A percentile compares a stretch with the other conserved stretches of the same genome.
phyloP scores from a whole-genome alignment of 78 protist species.

The Creolimax fragrantissima region DNA sequence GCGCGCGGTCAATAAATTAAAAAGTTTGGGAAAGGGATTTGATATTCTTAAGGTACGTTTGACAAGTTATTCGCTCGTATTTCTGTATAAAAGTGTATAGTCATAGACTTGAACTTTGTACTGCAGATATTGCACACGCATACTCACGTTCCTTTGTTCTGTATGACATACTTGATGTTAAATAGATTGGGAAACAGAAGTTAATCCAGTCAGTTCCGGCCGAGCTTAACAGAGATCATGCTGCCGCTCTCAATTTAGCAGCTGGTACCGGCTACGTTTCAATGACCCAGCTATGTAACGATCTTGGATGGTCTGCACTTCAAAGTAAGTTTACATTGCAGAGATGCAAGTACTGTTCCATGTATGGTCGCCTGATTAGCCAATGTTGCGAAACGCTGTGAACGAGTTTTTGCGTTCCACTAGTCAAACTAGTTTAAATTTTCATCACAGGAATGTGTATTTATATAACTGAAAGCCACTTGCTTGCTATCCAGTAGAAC shows the following conservation, averaged over 20 bases:
- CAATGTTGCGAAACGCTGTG: no score
- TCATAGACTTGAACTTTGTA: neutral
- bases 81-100: neutral
- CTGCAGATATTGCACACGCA: neutral
- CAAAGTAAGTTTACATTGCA: neutral
- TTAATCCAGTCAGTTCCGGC: slow-evolving; percentile 74
- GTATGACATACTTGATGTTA: neutral
- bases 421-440: no score
- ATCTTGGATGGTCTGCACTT: neutral
- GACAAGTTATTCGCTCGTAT: neutral
- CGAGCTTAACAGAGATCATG: slow-evolving; percentile 64
- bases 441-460: no score
- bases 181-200: neutral
- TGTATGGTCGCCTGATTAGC: no score
- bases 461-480: no score
- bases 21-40: neutral
- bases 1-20: slow-evolving; percentile 54
- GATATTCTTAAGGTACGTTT: neutral
- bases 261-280: neutral
- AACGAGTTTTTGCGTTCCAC: neutral
- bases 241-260: neutral
- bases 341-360: no score
- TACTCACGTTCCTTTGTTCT: neutral
- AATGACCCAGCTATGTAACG: neutral
- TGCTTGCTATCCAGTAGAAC: neutral